Base-by-base conservation (phyloP, 768 basidiomycete species). In the Pisolithus tinctorius region DNA sequence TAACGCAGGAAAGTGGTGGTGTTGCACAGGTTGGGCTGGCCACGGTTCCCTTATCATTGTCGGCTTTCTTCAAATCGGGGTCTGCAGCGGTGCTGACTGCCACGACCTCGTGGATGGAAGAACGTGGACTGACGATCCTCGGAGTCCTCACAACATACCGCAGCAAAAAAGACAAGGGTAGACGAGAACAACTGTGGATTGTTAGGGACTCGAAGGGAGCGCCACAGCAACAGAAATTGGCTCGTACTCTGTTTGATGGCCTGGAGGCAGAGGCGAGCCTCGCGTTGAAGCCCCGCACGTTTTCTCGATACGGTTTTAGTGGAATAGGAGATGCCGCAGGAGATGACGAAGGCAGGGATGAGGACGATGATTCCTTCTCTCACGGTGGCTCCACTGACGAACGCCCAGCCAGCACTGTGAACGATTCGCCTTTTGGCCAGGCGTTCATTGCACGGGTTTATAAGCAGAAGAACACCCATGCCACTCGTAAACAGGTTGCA, bases 131-230 rank as follows among this genome's bases (percentile, higher is more conserved):
- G 4, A 74, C 79, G 7, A 70, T 90, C 23, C 79, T 89, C 1
- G 94, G 93, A 1, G 77, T 94, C 31, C 74, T 97, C 40, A 94
- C 92, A 5, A 78, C 82, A 0, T 95, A 81, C 72, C 72, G 70
- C 17, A 63, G 58, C 27, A 69, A 68, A 45, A 72, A 73, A 38
- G 74, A 74, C 39, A 86, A 88, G 58, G 78, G 82, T 51, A 76
- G 73, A 54, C 71, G 90, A 41, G 84, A 91, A 70, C 70, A 82
- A 67, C 66, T 84, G 50, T 81, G 86, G 77, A 69, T 89, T 34
- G 71, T 88, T 3, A 72, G 79, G 5, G 67, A 71, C 17, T 74
- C 64, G 10, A 65, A 55, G 40, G 55, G 30, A 10, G 49, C 30
- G 13, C 27, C n/a, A 17, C 49, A 45, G 1, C 51, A 56, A 30